Evolutionary conservation across 306 rosid species (phyloP), one percentile per base, ranked within the genome.

Genomic region (Lagenaria siceraria): DNA sequence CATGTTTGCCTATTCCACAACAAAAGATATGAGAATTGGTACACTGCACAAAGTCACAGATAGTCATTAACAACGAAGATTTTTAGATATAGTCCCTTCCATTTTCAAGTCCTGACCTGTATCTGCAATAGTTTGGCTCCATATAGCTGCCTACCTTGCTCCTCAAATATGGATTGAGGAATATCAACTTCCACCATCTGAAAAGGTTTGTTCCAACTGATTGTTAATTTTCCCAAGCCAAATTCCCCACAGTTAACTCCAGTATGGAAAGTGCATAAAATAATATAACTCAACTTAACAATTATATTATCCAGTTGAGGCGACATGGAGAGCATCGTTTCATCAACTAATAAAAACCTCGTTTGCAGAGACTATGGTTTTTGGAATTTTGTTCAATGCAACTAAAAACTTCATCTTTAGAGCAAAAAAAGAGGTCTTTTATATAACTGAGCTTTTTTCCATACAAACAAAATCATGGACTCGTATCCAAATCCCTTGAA

Each of bases 141-240:
- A 86, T 92, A 95, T 79, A 95, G 90, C 87, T 92, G 90, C 86
- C 96, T 89, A 56, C 98, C 98, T 88, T 92, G 97, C 77, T 95
- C 98, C 83, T 95, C 97, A 79, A 90, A 89, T 88, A 95, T 80
- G 64, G 97, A 92, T 84, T 74, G 89, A 59, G 98, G 97, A 76
- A 95, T 89, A 63, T 95, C 93, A 76, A 90, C 85, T 78, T 92
- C 96, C 38, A 95, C 90, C 90, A 92, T 84, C 98, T 95, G 91
- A 76, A 84, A 82, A 82, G 74, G 76, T 76, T 66, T 75, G 63
- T 77, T 49, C 46, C 53, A 59, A 76, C 15, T 55, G 2, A 59
- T 42, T 46, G 58, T 70, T 69, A 42, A 17, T 73, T 73, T 27
- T 72, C 61, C 74, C 40, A 18, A 77, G 40, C 71, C 74, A 78